Base-by-base conservation (phyloP, 345 rosid genomes). In the Syzygium jambos region DNA sequence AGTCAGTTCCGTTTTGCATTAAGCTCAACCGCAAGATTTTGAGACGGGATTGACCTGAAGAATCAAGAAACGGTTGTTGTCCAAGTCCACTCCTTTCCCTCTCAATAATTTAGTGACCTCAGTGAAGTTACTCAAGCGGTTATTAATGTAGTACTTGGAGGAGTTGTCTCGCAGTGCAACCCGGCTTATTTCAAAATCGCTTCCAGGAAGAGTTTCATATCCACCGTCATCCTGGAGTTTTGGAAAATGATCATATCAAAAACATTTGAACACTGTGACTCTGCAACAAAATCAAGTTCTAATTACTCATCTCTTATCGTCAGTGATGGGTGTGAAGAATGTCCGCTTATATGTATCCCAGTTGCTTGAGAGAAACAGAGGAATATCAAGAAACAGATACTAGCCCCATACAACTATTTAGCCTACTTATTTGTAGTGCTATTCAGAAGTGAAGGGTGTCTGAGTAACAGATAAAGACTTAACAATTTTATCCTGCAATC, bases 11-110 rank as follows among this genome's bases (percentile, higher is more conserved):
- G 4, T 46, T 73, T 73, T 41, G 14, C 14, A 73, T 73, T 73
- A 73, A 73, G 25, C 46, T 73, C 49, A 73, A 34, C 7, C 49
- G 1, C 49, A 34, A 22, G 19, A 73, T 17, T 34, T 22, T n/a
- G 22, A 52, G 61, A n/a, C 49, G 53, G 41, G 41, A 84, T 29
- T 19, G 88, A 98, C 99, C 98, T 98, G 99, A 90, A 96, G 99
- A 91, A 96, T 98, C 92, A 98, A 91, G 92, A 98, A 98, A n/a
- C 98, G 98, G 84, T 98, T 98, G 90, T 98, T 98, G 94, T 98
- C 99, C 80, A 98, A 93, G 93, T 98, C 99, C 49, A 98, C 96
- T 78, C 99, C 99, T 93, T 98, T 98, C 90, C 95, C 98, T 91
- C 95, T 98, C 90, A 98, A 59, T 51, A 93, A 95, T 90, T 93